Evolutionary conservation across 2,329 filamentous ascomycete species (phyloP), one percentile per base, ranked within the genome.

Genomic region (Mycogone perniciosa): DNA sequence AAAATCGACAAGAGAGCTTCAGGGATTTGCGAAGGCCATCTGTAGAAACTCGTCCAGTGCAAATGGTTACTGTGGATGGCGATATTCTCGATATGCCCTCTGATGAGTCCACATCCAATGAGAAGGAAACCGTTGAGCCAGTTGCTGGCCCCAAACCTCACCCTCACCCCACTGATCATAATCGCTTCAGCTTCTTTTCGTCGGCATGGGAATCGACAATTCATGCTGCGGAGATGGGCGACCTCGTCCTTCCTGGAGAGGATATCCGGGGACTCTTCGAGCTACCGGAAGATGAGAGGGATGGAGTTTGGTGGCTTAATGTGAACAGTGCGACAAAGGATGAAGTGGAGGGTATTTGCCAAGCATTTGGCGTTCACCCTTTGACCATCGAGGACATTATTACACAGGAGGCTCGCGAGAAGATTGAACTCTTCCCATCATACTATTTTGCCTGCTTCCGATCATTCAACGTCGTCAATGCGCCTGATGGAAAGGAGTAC

Each of bases 361-460:
- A 91, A 63, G 91, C 93, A 4, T 99, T 99, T 68, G 89, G 89
- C 10, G 88, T 99, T 49, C 93, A 99, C 69, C 92, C 92, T 33
- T 75, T 99, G 67, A 99, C 93, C 0, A 88, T 92, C 37, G 93
- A 99, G 69, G 93, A 99, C 74, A 96, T 99, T 59, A 85, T 86
- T 54, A 95, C 89, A 0, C 90, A 96, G 66, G 93, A 99, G 71
- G 87, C 91, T 8, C 90, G 93, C 40, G 93, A 99, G 72, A 99
- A 99, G 75, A 96, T 99, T 50, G 93, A 99, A 70, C 79, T 99
- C 27, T 99, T 99, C 72, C 88, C 89, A 27, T 89, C 90, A 39
- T 99, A 99, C 73, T 99, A 99, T 71, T 97, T 99, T 67, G 89
- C 96, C 46, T 95, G 89, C 67, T 99, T 97, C 79, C 84, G 92